Base-by-base conservation (phyloP, 2,329 filamentous ascomycete genomes). In the Exophiala phaeomuriformis region DNA sequence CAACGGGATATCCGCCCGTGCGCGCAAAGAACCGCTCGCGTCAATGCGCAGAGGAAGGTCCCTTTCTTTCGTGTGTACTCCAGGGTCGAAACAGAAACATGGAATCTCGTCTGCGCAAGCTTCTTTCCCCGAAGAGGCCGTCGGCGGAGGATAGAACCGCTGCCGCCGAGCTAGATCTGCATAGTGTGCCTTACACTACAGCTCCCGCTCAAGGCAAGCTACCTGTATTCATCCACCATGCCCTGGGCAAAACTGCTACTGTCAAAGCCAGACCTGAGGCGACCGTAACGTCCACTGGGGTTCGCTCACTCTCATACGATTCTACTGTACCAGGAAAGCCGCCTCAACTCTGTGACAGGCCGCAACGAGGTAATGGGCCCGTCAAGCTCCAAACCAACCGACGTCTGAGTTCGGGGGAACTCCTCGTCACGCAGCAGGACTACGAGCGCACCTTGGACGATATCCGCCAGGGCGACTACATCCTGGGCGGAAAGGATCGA, bases 321-420 rank as follows among this genome's bases (percentile, higher is more conserved):
- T 42, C 51, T 10, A 53, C 57, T 27, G 32, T 47, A 4, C 47
- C 61, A n/a, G 60, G 62, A 19, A 61, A 51, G 36, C 51, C 55
- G 28, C 62, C 62, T 32, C 46, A 57, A 28, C 29, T 63, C 32
- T 58, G 55, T 28, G 52, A 57, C 12, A 55, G 48, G 27, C 62
- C 61, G 40, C 56, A 61, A 10, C 55, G 60, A 41, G 62, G 62
- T 2, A 64, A 64, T 57, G 62, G 61, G 5, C 60, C 62, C 7
- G 59, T 63, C 30, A 64, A 61, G 44, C 58, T 63, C 5, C 60
- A 61, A 33, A 55, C 61, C n/a, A 61, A 57, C 47, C 61, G 61
- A 10, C 55, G 60, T 12, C 45, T 62, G 49, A 62, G 60, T 40
- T 63, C 62, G 5, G 62, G 61, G 2, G 62, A 64, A 43, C 49